Evolutionary conservation across 805 yeast species (phyloP).

Genomic region (Zygoascus tannicola): DNA sequence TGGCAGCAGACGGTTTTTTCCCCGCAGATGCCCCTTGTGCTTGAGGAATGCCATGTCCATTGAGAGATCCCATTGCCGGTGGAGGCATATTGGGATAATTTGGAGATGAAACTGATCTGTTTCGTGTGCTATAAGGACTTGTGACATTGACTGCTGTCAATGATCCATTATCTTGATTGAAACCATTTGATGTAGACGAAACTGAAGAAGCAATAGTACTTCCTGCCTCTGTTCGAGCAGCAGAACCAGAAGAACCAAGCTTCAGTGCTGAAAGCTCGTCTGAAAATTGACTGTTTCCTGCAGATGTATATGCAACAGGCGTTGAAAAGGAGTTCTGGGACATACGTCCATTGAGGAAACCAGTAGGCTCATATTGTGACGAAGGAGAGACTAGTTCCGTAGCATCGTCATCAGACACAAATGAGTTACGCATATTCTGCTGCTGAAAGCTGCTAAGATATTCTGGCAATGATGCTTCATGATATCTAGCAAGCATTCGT

Average conservation of each 20-base stretch:
- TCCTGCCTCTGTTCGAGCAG: not conserved
- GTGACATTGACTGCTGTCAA: constrained; percentile 1
- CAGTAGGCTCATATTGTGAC: constrained; percentile 1
- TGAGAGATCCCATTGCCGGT: not conserved
- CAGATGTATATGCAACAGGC: not conserved
- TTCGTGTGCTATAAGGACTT: not conserved
- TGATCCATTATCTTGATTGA: not conserved
- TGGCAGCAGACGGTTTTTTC: not conserved
- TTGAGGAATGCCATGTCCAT: not conserved
- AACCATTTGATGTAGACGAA: not conserved
- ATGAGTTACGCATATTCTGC: constrained; percentile 4
- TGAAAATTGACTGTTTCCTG: constrained; percentile 3
- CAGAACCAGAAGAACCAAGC: not conserved
- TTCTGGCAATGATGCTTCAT: constrained; percentile 5
- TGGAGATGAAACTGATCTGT: constrained; percentile 11
- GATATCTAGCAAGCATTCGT: constrained; percentile 20
- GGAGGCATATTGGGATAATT: constrained; percentile 3
- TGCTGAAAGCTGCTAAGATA: not conserved
- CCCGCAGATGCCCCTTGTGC: not conserved
- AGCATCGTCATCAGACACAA: constrained; percentile 14
- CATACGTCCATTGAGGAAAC: not conserved
- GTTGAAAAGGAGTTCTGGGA: not conserved
- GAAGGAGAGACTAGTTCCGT: not conserved
- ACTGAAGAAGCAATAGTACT: constrained; percentile 5
- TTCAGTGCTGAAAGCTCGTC: constrained; percentile 9